phyloP scores from a whole-genome alignment of 495 filamentous ascomycete genomes.

The Podospora fimiseda region DNA sequence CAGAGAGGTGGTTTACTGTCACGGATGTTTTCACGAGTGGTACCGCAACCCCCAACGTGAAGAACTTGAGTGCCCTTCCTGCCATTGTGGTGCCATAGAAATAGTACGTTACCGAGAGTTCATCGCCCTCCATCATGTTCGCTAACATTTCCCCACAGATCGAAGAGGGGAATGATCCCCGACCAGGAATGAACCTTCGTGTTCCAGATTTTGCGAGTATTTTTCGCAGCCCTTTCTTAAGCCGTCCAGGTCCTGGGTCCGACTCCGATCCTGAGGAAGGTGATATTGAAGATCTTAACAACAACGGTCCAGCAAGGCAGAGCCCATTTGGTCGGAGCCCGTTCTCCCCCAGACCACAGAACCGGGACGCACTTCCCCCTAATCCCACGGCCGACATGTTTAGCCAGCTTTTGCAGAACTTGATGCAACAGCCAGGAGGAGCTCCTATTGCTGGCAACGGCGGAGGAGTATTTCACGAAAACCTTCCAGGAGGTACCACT shows the following conservation, averaged over 20 bases:
- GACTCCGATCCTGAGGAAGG: conserved; percentile 43
- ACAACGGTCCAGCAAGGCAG: background rate
- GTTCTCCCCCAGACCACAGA: background rate
- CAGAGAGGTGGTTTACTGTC: conserved; percentile 74
- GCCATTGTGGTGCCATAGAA: conserved; percentile 71
- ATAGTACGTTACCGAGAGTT: conserved; percentile 52
- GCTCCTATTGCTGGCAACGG: background rate
- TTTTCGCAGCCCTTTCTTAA: conserved; percentile 22
- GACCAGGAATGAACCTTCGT: conserved; percentile 29
- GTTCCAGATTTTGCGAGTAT: conserved; percentile 8
- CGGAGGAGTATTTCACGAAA: conserved; percentile 1
- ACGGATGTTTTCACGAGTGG: conserved; percentile 75
- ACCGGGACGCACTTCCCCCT: background rate
- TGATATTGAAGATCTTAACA: conserved; percentile 42
- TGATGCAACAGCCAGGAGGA: background rate
- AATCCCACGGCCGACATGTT: background rate
- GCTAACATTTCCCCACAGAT: conserved; percentile 30
- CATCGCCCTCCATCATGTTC: conserved; percentile 1
- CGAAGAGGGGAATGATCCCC: conserved; percentile 35
- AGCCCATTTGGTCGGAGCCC: background rate
- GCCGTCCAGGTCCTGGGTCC: conserved; percentile 34
- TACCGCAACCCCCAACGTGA: conserved; percentile 53
- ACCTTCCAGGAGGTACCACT: background rate
- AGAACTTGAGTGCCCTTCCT: conserved; percentile 78
- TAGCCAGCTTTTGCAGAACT: background rate